A percentile compares a stretch with the other conserved stretches of the same genome.
These are phyloP conservation scores for Penicillium psychrofluorescens DNA, from an alignment of 495 filamentous ascomycete species.

Conservation along the genomic window DNA sequence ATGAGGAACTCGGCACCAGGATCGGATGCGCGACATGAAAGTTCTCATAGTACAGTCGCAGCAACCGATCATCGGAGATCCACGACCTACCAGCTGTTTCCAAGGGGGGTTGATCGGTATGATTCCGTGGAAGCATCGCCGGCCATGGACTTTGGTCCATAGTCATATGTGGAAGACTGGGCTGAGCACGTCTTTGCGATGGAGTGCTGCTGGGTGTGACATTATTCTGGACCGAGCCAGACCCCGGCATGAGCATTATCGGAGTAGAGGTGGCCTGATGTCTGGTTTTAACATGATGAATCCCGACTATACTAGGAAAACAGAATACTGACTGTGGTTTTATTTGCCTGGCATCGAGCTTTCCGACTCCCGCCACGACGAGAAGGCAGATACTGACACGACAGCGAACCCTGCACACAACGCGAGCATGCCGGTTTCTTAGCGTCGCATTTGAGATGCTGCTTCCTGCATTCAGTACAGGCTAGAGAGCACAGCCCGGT, in stretches of 20 bases:
- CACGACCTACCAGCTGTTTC: constrained; percentile 9
- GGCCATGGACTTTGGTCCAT: constrained; percentile 19
- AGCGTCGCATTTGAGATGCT: constrained; percentile 37
- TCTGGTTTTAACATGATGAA: not conserved
- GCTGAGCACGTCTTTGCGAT: constrained; percentile 3
- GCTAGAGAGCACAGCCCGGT: constrained; percentile 25
- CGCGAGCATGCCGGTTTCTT: constrained; percentile 29
- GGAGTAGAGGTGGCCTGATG: not conserved
- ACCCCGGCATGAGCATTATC: no score
- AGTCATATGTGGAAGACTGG: constrained; percentile 6
- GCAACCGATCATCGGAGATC: constrained; percentile 24
- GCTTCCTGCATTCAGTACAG: constrained; percentile 37
- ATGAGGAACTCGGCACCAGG: constrained; percentile 23
- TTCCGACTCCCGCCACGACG: constrained; percentile 30
- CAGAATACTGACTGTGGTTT: constrained; percentile 5
- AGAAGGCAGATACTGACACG: constrained; percentile 32
- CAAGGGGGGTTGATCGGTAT: constrained; percentile 5
- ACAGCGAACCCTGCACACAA: constrained; percentile 19
- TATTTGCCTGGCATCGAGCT: constrained; percentile 11
- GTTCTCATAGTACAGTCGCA: constrained; percentile 32
- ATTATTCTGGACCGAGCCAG: constrained; percentile 1
- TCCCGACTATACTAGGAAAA: not conserved
- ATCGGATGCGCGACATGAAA: constrained; percentile 36
- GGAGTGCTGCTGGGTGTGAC: constrained; percentile 12
- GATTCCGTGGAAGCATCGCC: constrained; percentile 8